Base-by-base conservation (phyloP, 2,329 filamentous ascomycete species). In the Pseudogymnoascus sp. region DNA sequence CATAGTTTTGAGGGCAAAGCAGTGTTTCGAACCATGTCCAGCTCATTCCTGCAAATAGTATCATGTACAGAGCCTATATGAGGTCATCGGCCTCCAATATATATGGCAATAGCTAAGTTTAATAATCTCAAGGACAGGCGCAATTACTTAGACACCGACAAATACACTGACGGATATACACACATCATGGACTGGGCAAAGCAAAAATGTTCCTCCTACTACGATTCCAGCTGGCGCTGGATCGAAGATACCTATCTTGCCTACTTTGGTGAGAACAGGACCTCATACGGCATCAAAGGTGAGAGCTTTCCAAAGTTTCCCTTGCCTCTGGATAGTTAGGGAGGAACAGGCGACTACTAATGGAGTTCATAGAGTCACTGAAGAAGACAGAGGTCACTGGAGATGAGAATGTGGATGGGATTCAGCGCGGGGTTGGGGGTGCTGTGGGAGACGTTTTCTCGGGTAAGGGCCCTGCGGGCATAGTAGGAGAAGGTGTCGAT, bases 161-260 rank as follows among this genome's bases (percentile, higher is more conserved):
- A 31, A 9, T 53, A 53, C 44, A 7, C 42, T 7, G 19, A 44
- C 19, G 5, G 17, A 42, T 31, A 38, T n/a, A 53, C 38, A 23
- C 21, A 62, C 33, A 63, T 17, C 7, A 63, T 63, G 62, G 62
- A 63, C 38, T 35, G 46, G 23, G 62, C 59, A 64, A 42, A 23
- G 26, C 44, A 44, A 19, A 64, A 62, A 31, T 62, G n/a, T 19
- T 44, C 21, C 23, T 29, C 40, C 7, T 72, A 70, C 50, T 68
- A 67, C 19, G 69, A 72, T 9, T 62, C 64, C 13, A 62, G 64
- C 7, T 65, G 64, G 67, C 65, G 64, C 10, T 72, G 70, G 69
- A 63, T 71, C 11, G 70, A 72, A 56, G 69, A 71, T 59, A 72
- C 68, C 3, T 72, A 72, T 53, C 64, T 71, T 31, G 65, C 65